A percentile compares a stretch with the other conserved stretches of the same genome.
Conservation (phyloP, 2,329 filamentous ascomycete genomes). For the Colletotrichum plurivorum region DNA sequence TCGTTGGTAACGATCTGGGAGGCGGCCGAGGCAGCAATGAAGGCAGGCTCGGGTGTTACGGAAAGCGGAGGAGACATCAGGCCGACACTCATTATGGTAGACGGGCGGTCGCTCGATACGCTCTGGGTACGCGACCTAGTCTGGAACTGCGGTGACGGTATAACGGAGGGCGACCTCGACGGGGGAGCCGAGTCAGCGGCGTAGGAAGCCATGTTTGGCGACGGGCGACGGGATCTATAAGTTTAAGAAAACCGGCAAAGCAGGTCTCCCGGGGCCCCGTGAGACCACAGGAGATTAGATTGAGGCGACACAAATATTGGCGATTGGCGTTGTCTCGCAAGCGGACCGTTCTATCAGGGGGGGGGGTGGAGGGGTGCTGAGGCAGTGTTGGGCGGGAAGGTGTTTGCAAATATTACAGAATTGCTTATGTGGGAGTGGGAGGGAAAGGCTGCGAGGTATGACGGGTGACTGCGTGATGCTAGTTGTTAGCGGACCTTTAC, state of each 20-base stretch:
- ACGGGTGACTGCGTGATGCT: conserved; percentile 39
- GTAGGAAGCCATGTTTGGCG: conserved; percentile 39
- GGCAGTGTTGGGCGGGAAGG: conserved; percentile 20
- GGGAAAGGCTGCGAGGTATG: conserved; percentile 20
- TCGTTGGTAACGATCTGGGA: conserved; percentile 93
- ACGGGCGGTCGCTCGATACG: conserved; percentile 80
- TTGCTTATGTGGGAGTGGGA: conserved; percentile 39
- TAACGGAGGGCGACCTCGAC: conserved; percentile 53
- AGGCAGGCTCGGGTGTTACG: conserved; percentile 84
- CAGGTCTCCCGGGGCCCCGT: conserved; percentile 35
- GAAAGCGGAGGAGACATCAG: conserved; percentile 76
- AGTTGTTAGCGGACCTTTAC: conserved; percentile 23
- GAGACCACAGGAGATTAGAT: conserved; percentile 40
- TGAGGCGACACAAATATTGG: conserved; percentile 36
- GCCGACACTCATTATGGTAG: conserved; percentile 68
- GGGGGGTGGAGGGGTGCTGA: not conserved
- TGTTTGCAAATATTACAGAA: conserved; percentile 38
- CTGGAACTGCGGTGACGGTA: conserved; percentile 50
- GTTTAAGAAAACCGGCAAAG: conserved; percentile 22
- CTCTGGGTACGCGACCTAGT: conserved; percentile 70
- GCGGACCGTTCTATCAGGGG: conserved; percentile 35
- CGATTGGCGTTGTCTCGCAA: conserved; percentile 27
- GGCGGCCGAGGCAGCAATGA: conserved; percentile 89
- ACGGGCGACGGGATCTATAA: conserved; percentile 20
- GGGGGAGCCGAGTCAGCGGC: conserved; percentile 34